These are phyloP conservation scores for Sordariomycetes sp. DNA, from an alignment of 2,329 filamentous ascomycete genomes.

Conservation along the genomic window DNA sequence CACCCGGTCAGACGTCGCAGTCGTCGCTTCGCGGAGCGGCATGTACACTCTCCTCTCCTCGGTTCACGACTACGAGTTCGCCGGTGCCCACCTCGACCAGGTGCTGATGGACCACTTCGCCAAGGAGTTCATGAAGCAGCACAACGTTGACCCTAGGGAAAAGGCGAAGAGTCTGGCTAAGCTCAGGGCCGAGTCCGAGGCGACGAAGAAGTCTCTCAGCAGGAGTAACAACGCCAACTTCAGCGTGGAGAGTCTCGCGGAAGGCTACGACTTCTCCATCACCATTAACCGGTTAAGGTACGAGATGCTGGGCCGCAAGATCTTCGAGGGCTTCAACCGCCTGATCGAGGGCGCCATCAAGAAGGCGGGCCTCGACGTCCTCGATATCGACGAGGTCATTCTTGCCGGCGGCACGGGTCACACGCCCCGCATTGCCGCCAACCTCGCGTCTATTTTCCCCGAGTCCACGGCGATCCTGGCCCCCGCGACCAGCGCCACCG, in stretches of 20 bases:
- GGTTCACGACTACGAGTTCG: slow-evolving; percentile 89
- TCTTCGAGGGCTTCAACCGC: slow-evolving; percentile 79
- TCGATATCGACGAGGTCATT: slow-evolving; percentile 92
- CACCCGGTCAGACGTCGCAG: slow-evolving; percentile 82
- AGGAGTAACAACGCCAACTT: slow-evolving; percentile 82
- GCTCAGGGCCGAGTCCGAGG: slow-evolving; percentile 82
- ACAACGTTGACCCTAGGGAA: slow-evolving; percentile 77
- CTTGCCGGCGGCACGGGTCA: slow-evolving; percentile 86
- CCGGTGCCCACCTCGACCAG: slow-evolving; percentile 77
- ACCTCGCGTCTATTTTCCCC: slow-evolving; percentile 72
- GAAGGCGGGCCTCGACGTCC: slow-evolving; percentile 84
- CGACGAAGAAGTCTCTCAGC: slow-evolving; percentile 83
- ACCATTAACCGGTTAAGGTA: slow-evolving; percentile 91
- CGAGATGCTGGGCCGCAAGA: slow-evolving; percentile 77
- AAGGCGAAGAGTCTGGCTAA: slow-evolving; percentile 79
- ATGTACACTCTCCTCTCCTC: slow-evolving; percentile 95
- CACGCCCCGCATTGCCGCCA: slow-evolving; percentile 82
- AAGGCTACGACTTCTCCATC: slow-evolving; percentile 82
- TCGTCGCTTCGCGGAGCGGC: slow-evolving; percentile 83
- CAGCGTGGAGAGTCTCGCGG: slow-evolving; percentile 82
- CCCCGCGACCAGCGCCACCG: slow-evolving; percentile 64
- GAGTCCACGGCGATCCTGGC: slow-evolving; percentile 68
- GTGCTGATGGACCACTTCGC: slow-evolving; percentile 92
- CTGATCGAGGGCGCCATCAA: slow-evolving; percentile 76
- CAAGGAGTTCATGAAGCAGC: slow-evolving; percentile 98